Evolutionary conservation across 2,329 filamentous ascomycete genomes (phyloP), one percentile per base, ranked within the genome.

Genomic region (Fusarium pilosicola): DNA sequence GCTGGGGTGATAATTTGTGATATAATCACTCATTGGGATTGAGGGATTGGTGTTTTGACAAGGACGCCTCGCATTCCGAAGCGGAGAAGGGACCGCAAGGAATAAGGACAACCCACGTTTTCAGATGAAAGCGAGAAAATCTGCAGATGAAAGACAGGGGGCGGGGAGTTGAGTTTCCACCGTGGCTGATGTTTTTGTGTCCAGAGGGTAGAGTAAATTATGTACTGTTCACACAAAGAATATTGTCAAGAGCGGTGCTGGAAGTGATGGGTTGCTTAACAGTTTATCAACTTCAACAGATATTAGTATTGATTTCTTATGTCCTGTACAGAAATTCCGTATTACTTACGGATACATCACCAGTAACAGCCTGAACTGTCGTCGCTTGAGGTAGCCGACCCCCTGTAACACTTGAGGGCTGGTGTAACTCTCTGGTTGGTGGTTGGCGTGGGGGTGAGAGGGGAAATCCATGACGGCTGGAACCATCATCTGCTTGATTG

Each of bases 401-500:
- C 56, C 42, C 42, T n/a, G 24, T 51, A 38, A 28, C 26, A 28
- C 20, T 59, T 26, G 22, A 57, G 59, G 62, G 36, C 44, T 59
- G 45, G 41, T 71, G 57, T 46, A 42, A 56, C 57, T 49, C 57
- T 45, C 54, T 68, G 51, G 45, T 73, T 63, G 62, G 61, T 34
- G 54, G 63, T 57, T 48, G 34, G 57, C 52, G 72, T 74, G 64
- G 72, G 71, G 72, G 42, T 54, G 34, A 67, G 71, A 70, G 68
- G 72, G 68, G 61, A 65, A 75, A 60, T 74, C 68, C 64, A 76
- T 75, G 72, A 77, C 63, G 65, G 62, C 45, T 56, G 52, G 67
- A 55, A 44, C 26, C 66, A 48, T 71, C 62, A 69, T 41, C 24
- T 75, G 62, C 54, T 61, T 76, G 76, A 77, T 77, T 77, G 68